A percentile compares a stretch with the other conserved stretches of the same genome.
phyloP scores from a whole-genome alignment of 225 moss, liverwort and hornwort genomes.

The Takakia lepidozioides region DNA sequence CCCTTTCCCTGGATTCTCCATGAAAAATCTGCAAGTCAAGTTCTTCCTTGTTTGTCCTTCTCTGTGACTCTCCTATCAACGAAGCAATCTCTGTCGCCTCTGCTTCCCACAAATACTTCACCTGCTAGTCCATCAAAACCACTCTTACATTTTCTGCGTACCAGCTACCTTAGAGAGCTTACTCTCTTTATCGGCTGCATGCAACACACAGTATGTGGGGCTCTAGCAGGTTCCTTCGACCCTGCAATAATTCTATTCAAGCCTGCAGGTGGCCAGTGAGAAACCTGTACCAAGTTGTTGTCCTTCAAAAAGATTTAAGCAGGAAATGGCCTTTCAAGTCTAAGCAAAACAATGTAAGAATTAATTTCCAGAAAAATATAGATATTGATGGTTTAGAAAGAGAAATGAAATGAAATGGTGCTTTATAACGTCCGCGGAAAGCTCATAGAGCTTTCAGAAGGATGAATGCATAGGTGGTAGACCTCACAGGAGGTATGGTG shows the following conservation, averaged over 20 bases:
- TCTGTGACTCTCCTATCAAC: constrained; percentile 18
- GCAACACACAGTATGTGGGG: too few species aligned
- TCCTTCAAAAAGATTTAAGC: constrained; percentile 13
- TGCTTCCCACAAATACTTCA: constrained; percentile 20
- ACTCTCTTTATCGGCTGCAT: constrained; percentile 23
- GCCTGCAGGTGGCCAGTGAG: constrained; percentile 8
- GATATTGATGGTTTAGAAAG: too few species aligned
- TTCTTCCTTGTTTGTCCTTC: constrained; percentile 16
- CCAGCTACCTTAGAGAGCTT: constrained; percentile 23
- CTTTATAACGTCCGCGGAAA: too few species aligned
- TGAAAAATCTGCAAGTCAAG: constrained; percentile 12
- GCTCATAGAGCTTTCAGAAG: too few species aligned
- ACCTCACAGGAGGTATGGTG: too few species aligned
- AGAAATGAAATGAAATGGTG: too few species aligned
- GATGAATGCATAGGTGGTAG: too few species aligned
- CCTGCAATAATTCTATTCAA: constrained; percentile 18
- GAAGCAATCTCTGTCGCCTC: constrained; percentile 12
- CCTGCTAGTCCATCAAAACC: constrained; percentile 18
- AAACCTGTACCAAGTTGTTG: constrained; percentile 16
- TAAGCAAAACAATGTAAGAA: too few species aligned
- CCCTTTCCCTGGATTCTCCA: constrained; percentile 17
- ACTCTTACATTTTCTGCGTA: constrained; percentile 21
- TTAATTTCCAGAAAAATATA: too few species aligned
- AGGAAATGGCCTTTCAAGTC: too few species aligned
- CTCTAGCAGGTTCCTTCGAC: constrained; percentile 16